Base-by-base conservation (phyloP, 345 rosid species). In the Eucalyptus decipiens region DNA sequence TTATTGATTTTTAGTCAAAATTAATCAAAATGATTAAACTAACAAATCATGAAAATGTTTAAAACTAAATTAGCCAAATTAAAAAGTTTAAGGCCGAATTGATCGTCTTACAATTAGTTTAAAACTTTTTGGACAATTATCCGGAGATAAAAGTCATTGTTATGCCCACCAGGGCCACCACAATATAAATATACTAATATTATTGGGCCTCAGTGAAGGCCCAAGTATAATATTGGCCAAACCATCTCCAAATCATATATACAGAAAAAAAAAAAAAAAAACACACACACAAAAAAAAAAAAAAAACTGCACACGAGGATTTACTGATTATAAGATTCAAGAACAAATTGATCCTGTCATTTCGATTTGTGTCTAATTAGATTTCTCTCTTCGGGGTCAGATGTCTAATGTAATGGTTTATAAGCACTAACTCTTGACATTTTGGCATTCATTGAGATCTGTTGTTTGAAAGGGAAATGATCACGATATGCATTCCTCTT, bases 11-110 rank as follows among this genome's bases (percentile, higher is more conserved):
- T 12, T 14, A 5, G 1, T 4, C 43, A 18, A 69, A 69, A 69
- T 69, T 34, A 1, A 9, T 69, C 1, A 3, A 0, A 69, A 34
- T 19, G 2, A 19, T 6, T 34, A 19, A 69, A 17, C 21, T 69
- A 6, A 10, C 5, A 34, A 34, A 69, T 69, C 4, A 0, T 18
- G 13, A 18, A 69, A 69, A 9, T 10, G 2, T 34, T 69, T 17
- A 69, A 19, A 2, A 34, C 11, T 15, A 18, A 34, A 18, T 69
- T 34, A 6, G 40, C 10, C 21, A 67, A 62, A 62, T 62, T 24
- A 2, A 62, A 6, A 62, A 14, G 18, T 28, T 62, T 62, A 30
- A 11, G 16, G 14, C 14, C 7, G 17, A 62, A 62, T 11, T 62
- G 16, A 4, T 11, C 4, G 4, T 8, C 19, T 16, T n/a, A 67